A percentile compares a stretch with the other conserved stretches of the same genome.
Evolutionary conservation across 2,329 filamentous ascomycete genomes (phyloP).

Genomic region (Verticillium dahliae): DNA sequence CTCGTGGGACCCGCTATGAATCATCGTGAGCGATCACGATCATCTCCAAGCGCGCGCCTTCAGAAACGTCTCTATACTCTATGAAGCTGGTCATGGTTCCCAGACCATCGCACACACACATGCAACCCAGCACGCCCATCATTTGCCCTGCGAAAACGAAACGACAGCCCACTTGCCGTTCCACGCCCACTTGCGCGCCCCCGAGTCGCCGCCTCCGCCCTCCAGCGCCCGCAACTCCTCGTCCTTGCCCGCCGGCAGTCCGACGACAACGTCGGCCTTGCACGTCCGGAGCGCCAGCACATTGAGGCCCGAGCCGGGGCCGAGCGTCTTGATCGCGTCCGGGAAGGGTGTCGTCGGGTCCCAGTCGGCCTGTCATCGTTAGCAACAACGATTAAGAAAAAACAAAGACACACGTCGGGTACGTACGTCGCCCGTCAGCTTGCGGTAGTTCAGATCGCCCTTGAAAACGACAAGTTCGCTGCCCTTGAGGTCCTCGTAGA

Average conservation of each 20-base stretch:
- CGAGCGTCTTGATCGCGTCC: constrained; percentile 79
- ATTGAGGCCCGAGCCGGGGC: constrained; percentile 74
- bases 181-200: constrained; percentile 86
- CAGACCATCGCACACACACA: background rate
- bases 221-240: constrained; percentile 66
- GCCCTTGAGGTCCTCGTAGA: constrained; percentile 72
- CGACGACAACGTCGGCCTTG: constrained; percentile 94
- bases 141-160: constrained; percentile 50
- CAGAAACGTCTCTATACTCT: background rate
- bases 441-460: constrained; percentile 94
- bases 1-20: background rate
- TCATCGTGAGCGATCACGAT: background rate
- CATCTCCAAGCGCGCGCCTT: background rate
- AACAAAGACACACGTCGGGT: background rate
- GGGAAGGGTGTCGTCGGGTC: constrained; percentile 80
- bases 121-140: background rate
- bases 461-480: constrained; percentile 94
- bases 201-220: constrained; percentile 62
- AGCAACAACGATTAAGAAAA: background rate
- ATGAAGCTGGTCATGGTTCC: no score
- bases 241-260: constrained; percentile 74
- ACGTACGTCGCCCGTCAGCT: constrained; percentile 81
- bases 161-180: constrained; percentile 96
- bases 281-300: constrained; percentile 85
- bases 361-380: constrained; percentile 60